These are phyloP conservation scores for Tuber indicum DNA, from an alignment of 495 filamentous ascomycete species.

Conservation along the genomic window DNA sequence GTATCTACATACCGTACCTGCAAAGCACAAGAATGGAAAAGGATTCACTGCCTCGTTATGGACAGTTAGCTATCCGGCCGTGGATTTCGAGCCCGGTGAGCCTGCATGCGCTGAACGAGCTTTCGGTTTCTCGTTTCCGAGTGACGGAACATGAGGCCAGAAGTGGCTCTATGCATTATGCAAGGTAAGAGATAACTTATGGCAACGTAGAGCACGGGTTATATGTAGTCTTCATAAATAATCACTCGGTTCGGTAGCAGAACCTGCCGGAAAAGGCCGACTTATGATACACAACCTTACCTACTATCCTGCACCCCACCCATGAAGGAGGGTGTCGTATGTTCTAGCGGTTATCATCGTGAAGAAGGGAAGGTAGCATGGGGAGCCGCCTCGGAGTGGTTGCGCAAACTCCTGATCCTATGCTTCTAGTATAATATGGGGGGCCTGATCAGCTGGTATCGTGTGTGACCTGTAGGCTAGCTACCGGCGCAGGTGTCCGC, in stretches of 20 bases:
- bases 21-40: neutral
- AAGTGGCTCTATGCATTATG: neutral
- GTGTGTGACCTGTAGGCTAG: neutral
- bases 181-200: neutral
- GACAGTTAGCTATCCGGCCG: neutral
- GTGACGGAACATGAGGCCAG: neutral
- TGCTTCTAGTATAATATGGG: neutral
- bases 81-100: neutral
- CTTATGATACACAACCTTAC: neutral
- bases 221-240: neutral
- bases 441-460: neutral
- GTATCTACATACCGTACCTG: neutral
- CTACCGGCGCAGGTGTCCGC: neutral
- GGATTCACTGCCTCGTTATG: neutral
- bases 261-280: neutral
- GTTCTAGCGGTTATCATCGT: neutral
- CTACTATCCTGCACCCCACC: neutral
- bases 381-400: neutral
- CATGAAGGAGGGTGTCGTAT: neutral
- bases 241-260: neutral
- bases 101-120: neutral
- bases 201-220: neutral
- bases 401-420: neutral
- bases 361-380: no score
- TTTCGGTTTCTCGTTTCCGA: neutral